Conservation (phyloP, 768 basidiomycete species). For the Epithele typhae region DNA sequence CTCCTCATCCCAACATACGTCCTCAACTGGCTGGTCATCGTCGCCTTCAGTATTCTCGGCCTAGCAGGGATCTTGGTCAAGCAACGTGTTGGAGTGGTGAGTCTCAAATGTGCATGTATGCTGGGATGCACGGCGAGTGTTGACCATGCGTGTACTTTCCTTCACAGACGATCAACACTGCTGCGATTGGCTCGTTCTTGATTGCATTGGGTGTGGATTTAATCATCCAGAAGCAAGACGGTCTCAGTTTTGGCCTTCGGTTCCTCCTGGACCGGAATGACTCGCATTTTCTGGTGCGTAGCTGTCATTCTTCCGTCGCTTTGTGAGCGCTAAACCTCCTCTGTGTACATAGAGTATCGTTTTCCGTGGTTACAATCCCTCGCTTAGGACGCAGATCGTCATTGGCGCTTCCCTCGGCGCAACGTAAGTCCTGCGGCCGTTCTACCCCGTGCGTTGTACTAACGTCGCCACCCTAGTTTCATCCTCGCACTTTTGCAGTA, state of each 20-base stretch:
- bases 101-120: constrained; percentile 22
- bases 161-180: constrained; percentile 32
- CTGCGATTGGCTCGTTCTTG: constrained; percentile 62
- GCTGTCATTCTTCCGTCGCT: no score
- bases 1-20: constrained; percentile 41
- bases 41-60: constrained; percentile 37
- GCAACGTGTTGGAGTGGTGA: constrained; percentile 48
- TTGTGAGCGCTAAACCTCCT: no score
- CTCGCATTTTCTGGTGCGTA: constrained; percentile 48
- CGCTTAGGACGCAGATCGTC: constrained; percentile 44
- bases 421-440: constrained; percentile 40
- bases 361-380: constrained; percentile 45
- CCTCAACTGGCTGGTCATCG: constrained; percentile 53
- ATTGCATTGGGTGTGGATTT: constrained; percentile 53
- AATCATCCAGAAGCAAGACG: constrained; percentile 49
- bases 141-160: neutral
- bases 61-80: constrained; percentile 39
- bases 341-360: constrained; percentile 49
- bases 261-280: constrained; percentile 60
- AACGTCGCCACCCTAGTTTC: constrained; percentile 33
- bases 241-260: constrained; percentile 61
- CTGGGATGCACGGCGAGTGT: neutral
- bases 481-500: constrained; percentile 52
- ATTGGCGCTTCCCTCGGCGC: constrained; percentile 49
- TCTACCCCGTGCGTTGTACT: neutral